Base-by-base conservation (phyloP, 2,329 filamentous ascomycete genomes). In the Didymella pinodella region DNA sequence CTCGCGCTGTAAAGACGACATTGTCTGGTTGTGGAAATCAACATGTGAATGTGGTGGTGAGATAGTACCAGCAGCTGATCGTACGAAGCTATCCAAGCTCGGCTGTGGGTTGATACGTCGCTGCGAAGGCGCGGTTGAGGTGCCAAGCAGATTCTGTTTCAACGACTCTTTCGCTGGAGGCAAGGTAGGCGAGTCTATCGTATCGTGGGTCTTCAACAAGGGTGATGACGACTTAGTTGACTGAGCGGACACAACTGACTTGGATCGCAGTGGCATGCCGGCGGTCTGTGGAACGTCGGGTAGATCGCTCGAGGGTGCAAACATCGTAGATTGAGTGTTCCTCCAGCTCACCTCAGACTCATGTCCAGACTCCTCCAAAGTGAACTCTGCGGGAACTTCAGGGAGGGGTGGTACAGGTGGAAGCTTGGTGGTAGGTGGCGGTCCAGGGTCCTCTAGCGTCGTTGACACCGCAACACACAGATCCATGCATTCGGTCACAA, bases 401-500 rank as follows among this genome's bases (percentile, higher is more conserved):
- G 68, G 65, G 6, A 78, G 54, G 32, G 83, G 82, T 5, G 82
- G 81, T 7, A 78, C 56, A 29, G 83, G 82, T 3, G 82, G 81
- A n/a, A 83, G 67, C 44, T 79, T 81, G 16, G 76, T 61, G 1
- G 73, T 77, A 4, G 82, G 81, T 16, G 81, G 80, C 44, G 82
- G 82, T 4, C 80, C 80, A 36, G 81, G 81, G 60, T 79, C 80
- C 25, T 76, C 65, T n/a, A 81, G 67, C 0, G 76, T 67, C 11
- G 76, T 69, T n/a, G 77, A 75, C 1, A 77, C 70, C 36, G 78
- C 79, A 38, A 81, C 76, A 57, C 85, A 89, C n/a, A 93, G 82
- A 51, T 85, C 86, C 81, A 92, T 89, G 65, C 92, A 95, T 65
- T 92, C 88, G 2, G 90, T 89, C 1, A 93, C 89, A 1, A 95